These are phyloP conservation scores for Forsythia suspensa DNA, from an alignment of 257 asterid genomes.

Conservation along the genomic window DNA sequence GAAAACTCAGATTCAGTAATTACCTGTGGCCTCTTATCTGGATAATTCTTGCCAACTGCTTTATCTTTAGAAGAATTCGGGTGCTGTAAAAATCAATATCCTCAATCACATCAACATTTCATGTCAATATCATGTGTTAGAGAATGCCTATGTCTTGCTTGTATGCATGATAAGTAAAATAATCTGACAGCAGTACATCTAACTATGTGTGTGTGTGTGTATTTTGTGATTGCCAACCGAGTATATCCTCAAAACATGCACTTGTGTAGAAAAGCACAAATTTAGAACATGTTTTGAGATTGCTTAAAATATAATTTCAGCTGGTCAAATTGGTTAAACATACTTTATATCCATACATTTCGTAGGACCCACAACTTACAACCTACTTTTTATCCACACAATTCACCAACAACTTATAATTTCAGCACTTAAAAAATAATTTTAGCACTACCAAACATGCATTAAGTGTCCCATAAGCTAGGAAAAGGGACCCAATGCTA, in stretches of 20 bases:
- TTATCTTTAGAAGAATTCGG: constrained; percentile 57
- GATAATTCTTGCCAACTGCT: constrained; percentile 39
- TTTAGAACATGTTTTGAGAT: too few species aligned
- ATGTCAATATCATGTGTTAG: neutral
- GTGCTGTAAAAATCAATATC: constrained; percentile 42
- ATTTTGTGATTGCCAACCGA: neutral
- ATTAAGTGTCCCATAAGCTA: neutral
- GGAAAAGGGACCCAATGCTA: neutral
- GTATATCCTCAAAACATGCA: neutral
- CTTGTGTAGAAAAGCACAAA: too few species aligned
- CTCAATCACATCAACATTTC: constrained; percentile 1
- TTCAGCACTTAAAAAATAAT: too few species aligned
- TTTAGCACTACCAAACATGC: too few species aligned
- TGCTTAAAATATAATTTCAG: too few species aligned
- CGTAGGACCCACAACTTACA: too few species aligned
- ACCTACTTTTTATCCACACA: too few species aligned
- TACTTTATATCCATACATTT: too few species aligned
- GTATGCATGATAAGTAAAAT: neutral
- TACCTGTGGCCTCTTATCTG: constrained; percentile 64
- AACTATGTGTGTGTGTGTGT: neutral
- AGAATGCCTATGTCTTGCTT: neutral
- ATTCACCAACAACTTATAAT: too few species aligned
- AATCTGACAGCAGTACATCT: neutral
- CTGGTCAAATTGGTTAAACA: too few species aligned
- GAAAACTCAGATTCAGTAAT: constrained; percentile 3